Percentiles rank a stretch among this genome's conserved stretches.
phyloP scores from a whole-genome alignment of 208 protist species.

The Crithidia expoeki region DNA sequence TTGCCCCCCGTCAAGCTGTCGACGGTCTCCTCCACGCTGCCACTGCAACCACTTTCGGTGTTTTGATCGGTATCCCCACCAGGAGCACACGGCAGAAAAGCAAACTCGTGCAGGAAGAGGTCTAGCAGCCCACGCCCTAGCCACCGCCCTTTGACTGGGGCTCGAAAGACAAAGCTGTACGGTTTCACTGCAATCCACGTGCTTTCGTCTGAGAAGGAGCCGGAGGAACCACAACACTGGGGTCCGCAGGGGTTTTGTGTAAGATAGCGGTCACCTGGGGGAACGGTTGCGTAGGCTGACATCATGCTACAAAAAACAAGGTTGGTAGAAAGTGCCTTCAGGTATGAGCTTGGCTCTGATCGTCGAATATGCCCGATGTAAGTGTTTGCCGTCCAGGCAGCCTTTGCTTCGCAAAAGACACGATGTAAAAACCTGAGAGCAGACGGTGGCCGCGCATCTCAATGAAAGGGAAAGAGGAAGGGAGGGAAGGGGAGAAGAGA shows the following conservation, averaged over 20 bases:
- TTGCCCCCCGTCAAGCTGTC: neutral
- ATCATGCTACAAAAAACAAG: too few species aligned
- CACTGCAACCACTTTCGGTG: neutral
- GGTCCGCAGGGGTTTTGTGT: constrained; percentile 34
- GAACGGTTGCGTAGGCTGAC: neutral
- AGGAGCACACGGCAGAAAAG: constrained; percentile 40
- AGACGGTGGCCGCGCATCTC: too few species aligned
- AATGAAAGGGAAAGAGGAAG: too few species aligned
- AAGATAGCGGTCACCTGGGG: constrained; percentile 46
- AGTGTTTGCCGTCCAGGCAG: too few species aligned
- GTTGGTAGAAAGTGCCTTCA: too few species aligned
- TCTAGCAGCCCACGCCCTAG: constrained; percentile 77
- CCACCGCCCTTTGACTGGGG: constrained; percentile 93
- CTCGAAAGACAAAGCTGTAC: constrained; percentile 87
- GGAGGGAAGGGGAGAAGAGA: too few species aligned
- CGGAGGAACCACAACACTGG: constrained; percentile 8
- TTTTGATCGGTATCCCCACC: constrained; percentile 19
- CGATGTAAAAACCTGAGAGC: too few species aligned
- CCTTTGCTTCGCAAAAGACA: too few species aligned
- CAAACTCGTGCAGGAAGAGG: constrained; percentile 91
- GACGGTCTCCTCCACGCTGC: neutral
- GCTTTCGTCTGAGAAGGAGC: neutral
- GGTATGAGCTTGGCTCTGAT: too few species aligned
- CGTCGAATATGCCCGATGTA: too few species aligned
- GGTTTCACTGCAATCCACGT: constrained; percentile 67